Evolutionary conservation across 768 basidiomycete genomes (phyloP).

Genomic region (Cystobasidium tubakii): DNA sequence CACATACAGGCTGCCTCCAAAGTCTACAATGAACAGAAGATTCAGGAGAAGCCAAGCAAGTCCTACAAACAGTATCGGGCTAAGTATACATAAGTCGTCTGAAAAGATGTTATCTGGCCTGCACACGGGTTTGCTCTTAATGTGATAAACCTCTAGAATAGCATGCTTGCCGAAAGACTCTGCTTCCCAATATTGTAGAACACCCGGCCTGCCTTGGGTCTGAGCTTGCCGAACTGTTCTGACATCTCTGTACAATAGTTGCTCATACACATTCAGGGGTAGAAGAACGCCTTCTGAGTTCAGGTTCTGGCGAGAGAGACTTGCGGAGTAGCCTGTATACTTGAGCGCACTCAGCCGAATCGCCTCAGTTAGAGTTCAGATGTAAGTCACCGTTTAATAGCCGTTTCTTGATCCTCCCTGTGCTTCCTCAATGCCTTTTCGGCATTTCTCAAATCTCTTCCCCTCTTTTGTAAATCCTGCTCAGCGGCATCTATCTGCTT

Average conservation of each 20-base stretch:
- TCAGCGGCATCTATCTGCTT: slow-evolving; percentile 3
- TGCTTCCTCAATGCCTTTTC: slow-evolving; percentile 3
- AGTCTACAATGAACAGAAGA: not conserved
- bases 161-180: not conserved
- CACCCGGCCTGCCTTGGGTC: not conserved
- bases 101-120: not conserved
- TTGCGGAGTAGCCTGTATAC: slow-evolving; percentile 7
- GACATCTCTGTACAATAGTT: not conserved
- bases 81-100: not conserved
- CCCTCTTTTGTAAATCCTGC: slow-evolving; percentile 7
- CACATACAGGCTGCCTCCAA: not conserved
- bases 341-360: slow-evolving; percentile 7
- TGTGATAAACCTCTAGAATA: slow-evolving; percentile 2
- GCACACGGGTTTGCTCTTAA: not conserved
- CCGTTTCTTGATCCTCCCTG: slow-evolving; percentile 3
- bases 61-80: not conserved
- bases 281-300: slow-evolving; percentile 7
- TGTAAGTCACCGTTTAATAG: not conserved
- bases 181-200: not conserved
- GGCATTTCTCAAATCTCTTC: not conserved
- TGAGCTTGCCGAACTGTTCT: not conserved
- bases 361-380: slow-evolving; percentile 1
- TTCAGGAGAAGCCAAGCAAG: slow-evolving; percentile 7
- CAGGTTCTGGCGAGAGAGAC: slow-evolving; percentile 5
- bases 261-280: slow-evolving; percentile 4